These are phyloP conservation scores for Musa troglodytarum DNA, from an alignment of 176 grass and related monocot genomes.

Conservation along the genomic window DNA sequence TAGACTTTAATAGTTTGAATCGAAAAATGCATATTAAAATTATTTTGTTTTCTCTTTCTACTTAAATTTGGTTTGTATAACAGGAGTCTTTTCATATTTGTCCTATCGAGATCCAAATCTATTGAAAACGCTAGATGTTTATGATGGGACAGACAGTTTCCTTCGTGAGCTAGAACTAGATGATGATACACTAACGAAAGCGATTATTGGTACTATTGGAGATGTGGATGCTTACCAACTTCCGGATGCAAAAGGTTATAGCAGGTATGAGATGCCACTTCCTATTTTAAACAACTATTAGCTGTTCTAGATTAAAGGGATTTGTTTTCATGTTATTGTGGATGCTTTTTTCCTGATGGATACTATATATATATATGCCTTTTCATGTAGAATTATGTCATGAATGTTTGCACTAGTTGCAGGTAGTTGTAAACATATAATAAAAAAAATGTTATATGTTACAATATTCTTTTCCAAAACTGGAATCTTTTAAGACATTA, in stretches of 20 bases:
- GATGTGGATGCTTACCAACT: constrained; percentile 90
- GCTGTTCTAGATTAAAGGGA: not conserved
- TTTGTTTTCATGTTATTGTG: not conserved
- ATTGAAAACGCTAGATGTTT: constrained; percentile 85
- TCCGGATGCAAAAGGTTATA: constrained; percentile 99
- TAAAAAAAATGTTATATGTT: too few relatives aligned
- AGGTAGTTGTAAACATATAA: too few relatives aligned
- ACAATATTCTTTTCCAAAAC: too few relatives aligned
- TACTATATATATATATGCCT: too few relatives aligned
- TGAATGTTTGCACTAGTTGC: too few relatives aligned
- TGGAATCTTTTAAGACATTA: too few relatives aligned
- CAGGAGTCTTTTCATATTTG: constrained; percentile 96
- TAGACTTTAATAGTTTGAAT: not conserved
- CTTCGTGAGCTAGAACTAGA: constrained; percentile 81
- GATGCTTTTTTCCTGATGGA: not conserved
- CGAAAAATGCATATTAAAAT: not conserved
- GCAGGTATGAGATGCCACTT: constrained; percentile 49
- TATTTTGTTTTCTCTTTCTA: not conserved
- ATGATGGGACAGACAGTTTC: constrained; percentile 87
- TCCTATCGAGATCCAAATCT: constrained; percentile 98
- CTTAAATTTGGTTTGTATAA: not conserved
- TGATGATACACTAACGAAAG: constrained; percentile 75
- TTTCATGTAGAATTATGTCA: not conserved
- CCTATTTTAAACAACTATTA: not conserved
- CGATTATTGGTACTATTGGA: constrained; percentile 97